These are phyloP conservation scores for Phytophthora tentaculata DNA, from an alignment of 352 stramenopile genomes.

Conservation along the genomic window DNA sequence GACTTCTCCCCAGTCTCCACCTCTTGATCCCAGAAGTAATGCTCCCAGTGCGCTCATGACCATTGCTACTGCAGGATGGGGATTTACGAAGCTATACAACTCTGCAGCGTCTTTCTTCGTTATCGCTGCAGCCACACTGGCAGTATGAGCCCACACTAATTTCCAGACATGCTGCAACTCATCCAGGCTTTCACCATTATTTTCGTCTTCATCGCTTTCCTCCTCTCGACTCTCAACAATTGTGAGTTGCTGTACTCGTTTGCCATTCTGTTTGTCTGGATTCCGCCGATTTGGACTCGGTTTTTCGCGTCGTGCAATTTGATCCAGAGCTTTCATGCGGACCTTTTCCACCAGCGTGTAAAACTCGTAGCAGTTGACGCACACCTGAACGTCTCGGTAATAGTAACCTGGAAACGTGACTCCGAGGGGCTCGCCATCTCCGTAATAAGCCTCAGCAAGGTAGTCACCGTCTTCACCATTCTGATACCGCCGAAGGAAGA, in stretches of 20 bases:
- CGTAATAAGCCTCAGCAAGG: conserved; percentile 76
- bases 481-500: conserved; percentile 81
- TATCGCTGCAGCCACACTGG: conserved; percentile 32
- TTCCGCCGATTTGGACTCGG: conserved; percentile 24
- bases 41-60: conserved; percentile 66
- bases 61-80: conserved; percentile 81
- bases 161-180: conserved; percentile 41
- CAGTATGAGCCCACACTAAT: conserved; percentile 44
- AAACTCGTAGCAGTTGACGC: conserved; percentile 77
- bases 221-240: conserved; percentile 32
- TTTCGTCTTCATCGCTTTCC: conserved; percentile 21
- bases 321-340: conserved; percentile 65
- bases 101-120: conserved; percentile 80
- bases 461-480: conserved; percentile 81
- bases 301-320: conserved; percentile 39
- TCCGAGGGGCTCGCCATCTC: conserved; percentile 75
- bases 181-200: conserved; percentile 8
- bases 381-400: conserved; percentile 84
- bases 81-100: conserved; percentile 81
- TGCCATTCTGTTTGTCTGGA: conserved; percentile 13
- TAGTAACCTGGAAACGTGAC: conserved; percentile 84
- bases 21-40: conserved; percentile 52
- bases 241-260: conserved; percentile 16
- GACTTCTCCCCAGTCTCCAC: conserved; percentile 46
- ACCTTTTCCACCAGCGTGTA: conserved; percentile 82